Base-by-base conservation (phyloP, 352 stramenopile genomes). In the Porosira glacialis region DNA sequence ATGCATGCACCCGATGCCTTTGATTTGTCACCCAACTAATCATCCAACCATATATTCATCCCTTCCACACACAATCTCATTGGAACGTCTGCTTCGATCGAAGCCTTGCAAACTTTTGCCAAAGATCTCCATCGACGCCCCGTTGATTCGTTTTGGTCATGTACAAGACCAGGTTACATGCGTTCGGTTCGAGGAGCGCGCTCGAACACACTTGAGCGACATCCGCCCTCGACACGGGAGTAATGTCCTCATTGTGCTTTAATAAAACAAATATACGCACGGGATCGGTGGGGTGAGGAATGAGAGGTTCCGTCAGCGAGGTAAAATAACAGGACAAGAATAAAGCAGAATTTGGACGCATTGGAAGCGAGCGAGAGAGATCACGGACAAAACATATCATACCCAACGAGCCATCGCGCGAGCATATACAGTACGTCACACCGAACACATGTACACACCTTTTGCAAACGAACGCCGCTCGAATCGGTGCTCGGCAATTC, bases 121-220 rank as follows among this genome's bases (percentile, higher is more conserved):
- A 80, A 35, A 80, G 52, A 30, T 80, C 59, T 43, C 70, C 70
- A 67, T 80, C 70, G n/a, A 80, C 70, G 10, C 70, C 70, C 27
- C 70, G n/a, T 52, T 71, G 35, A 15, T 77, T 56, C 17, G 71
- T 55, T 66, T 88, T 87, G 15, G 59, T 77, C 70, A 91, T 85
- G 72, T 89, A 91, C 7, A 91, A 69, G 13, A 75, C 72, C 41
- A 89, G 81, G 66, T 91, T 91, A 51, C 86, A 74, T 38, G 84
- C 84, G 68, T 85, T 78, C 0, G 84, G 81, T 48, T 89, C 78
- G 21, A 91, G 44, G 7, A 89, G 51, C n/a, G 79, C 79, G 44
- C 76, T 83, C 0, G 85, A 70, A 47, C 81, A 85, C 7, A 91
- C 84, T 72, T 86, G 75, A 13, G 84, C 73, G 15, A 87, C 69